phyloP scores from a whole-genome alignment of 176 grass and related monocot species.

The Puya raimondii region DNA sequence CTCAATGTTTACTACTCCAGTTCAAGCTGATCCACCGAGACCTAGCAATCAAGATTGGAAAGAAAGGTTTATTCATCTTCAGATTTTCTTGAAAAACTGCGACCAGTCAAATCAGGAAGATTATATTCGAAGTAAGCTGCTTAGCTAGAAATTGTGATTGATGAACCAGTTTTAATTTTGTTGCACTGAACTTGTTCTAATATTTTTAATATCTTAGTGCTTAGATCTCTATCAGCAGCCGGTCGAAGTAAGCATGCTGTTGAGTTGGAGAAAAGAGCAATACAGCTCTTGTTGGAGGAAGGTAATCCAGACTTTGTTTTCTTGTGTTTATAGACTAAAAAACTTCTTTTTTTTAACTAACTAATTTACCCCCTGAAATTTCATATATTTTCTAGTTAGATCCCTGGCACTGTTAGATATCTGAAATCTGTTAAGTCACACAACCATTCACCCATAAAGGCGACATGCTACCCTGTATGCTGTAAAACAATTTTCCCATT shows the following conservation, averaged over 20 bases:
- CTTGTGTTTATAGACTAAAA: slow-evolving; percentile 3
- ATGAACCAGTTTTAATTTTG: background rate
- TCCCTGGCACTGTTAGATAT: too few relatives aligned
- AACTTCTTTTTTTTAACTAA: background rate
- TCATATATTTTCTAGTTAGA: too few relatives aligned
- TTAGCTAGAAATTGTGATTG: slow-evolving; percentile 10
- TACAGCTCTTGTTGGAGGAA: slow-evolving; percentile 86
- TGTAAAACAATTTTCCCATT: too few relatives aligned
- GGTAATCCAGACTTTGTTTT: slow-evolving; percentile 39
- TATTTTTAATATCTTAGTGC: slow-evolving; percentile 24
- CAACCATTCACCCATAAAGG: too few relatives aligned
- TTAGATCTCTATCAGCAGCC: slow-evolving; percentile 61
- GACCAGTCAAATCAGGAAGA: slow-evolving; percentile 80
- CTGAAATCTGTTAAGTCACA: too few relatives aligned
- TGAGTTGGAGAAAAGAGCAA: slow-evolving; percentile 86
- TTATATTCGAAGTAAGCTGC: slow-evolving; percentile 70
- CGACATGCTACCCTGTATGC: too few relatives aligned
- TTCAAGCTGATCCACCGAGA: slow-evolving; percentile 21
- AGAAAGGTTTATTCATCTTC: slow-evolving; percentile 59
- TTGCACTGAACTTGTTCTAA: background rate
- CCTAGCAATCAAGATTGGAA: slow-evolving; percentile 42
- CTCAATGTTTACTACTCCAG: slow-evolving; percentile 11
- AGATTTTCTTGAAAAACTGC: slow-evolving; percentile 61
- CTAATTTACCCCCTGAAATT: too few relatives aligned
- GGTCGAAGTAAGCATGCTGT: slow-evolving; percentile 74